These are phyloP conservation scores for Hypericum perforatum DNA, from an alignment of 345 rosid genomes.

Conservation along the genomic window DNA sequence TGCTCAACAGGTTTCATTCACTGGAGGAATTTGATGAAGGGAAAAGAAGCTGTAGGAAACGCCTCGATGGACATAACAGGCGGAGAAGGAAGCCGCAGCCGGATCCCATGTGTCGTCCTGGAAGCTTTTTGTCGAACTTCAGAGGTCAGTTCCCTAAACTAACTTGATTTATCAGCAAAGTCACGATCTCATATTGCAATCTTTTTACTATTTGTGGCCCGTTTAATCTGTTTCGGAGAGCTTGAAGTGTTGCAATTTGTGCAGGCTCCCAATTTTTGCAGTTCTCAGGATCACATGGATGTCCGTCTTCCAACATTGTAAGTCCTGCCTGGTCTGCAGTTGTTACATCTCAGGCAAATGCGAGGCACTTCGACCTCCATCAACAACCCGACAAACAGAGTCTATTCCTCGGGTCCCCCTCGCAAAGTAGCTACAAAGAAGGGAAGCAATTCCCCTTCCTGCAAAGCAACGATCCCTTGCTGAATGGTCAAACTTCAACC, in stretches of 20 bases:
- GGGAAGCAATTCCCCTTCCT: constrained; percentile 40
- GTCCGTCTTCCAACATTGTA: constrained; percentile 33
- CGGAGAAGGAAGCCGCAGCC: constrained; percentile 46
- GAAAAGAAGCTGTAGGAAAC: constrained; percentile 52
- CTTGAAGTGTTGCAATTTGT: background rate
- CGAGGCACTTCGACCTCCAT: constrained; percentile 15
- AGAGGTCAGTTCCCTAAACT: constrained; percentile 32
- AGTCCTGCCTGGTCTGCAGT: constrained; percentile 37
- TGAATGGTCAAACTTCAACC: constrained; percentile 15
- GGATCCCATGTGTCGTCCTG: constrained; percentile 20
- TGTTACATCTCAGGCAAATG: constrained; percentile 22
- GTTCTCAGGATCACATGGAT: constrained; percentile 37
- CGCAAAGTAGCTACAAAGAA: constrained; percentile 21
- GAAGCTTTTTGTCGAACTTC: constrained; percentile 23
- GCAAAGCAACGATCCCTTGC: constrained; percentile 25
- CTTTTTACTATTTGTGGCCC: no score
- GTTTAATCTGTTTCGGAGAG: background rate
- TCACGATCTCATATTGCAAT: no score
- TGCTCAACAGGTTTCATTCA: constrained; percentile 32
- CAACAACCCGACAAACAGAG: constrained; percentile 22
- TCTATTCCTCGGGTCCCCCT: constrained; percentile 33
- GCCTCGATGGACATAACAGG: constrained; percentile 48
- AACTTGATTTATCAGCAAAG: background rate
- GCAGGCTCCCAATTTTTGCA: constrained; percentile 41
- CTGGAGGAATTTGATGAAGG: constrained; percentile 54